These are phyloP conservation scores for Hymenoscyphus fraxineus DNA, from an alignment of 2,329 filamentous ascomycete genomes.

Conservation along the genomic window DNA sequence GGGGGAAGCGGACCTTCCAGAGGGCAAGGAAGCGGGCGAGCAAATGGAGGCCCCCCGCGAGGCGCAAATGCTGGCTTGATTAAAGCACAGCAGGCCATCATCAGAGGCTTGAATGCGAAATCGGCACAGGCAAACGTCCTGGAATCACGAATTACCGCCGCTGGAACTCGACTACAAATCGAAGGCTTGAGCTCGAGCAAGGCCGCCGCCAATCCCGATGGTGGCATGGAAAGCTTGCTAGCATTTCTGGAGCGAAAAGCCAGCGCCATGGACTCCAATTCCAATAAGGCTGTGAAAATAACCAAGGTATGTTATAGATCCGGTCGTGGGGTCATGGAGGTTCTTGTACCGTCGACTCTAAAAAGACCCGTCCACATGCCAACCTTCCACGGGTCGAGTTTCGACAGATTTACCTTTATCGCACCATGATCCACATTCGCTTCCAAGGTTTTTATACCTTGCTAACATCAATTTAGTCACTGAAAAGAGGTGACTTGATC, in stretches of 20 bases:
- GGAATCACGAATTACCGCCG: slow-evolving; percentile 28
- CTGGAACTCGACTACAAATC: slow-evolving; percentile 40
- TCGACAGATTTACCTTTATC: slow-evolving; percentile 26
- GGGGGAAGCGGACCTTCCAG: slow-evolving; percentile 18
- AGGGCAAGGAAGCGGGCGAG: slow-evolving; percentile 31
- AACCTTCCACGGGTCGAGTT: slow-evolving; percentile 35
- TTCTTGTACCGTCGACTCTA: slow-evolving; percentile 35
- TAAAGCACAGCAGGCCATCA: slow-evolving; percentile 31
- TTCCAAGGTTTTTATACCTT: slow-evolving; percentile 42
- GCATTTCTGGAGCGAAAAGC: slow-evolving; percentile 70
- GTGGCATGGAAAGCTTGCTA: slow-evolving; percentile 61
- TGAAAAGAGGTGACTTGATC: slow-evolving; percentile 64
- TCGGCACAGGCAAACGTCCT: slow-evolving; percentile 28
- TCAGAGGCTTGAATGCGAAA: slow-evolving; percentile 38
- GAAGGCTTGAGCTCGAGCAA: slow-evolving; percentile 66
- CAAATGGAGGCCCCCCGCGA: slow-evolving; percentile 29
- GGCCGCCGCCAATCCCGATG: slow-evolving; percentile 61
- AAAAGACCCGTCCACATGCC: slow-evolving; percentile 40
- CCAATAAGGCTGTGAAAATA: slow-evolving; percentile 52
- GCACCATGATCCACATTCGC: slow-evolving; percentile 29
- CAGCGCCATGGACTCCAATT: slow-evolving; percentile 47
- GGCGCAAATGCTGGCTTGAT: slow-evolving; percentile 33
- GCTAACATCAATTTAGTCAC: slow-evolving; percentile 69
- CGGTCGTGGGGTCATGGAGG: slow-evolving; percentile 41
- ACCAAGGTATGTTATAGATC: slow-evolving; percentile 68